Conservation (phyloP, 164 flowering plant species). For the Stephania yunnanensis region DNA sequence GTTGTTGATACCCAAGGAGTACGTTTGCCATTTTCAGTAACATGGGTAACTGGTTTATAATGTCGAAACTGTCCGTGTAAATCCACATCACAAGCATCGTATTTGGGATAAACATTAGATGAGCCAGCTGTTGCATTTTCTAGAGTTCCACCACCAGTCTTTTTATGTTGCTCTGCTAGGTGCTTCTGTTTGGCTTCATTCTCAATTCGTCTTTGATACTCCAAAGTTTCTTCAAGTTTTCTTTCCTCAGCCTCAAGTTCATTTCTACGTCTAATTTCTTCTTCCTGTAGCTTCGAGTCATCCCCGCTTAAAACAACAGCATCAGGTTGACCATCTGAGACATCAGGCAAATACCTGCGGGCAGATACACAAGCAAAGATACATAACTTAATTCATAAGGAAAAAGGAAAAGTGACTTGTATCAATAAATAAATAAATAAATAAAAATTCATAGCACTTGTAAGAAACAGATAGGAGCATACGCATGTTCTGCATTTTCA, state of each 20-base stretch:
- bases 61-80: slow-evolving; percentile 16
- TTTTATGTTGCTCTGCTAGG: slow-evolving; percentile 78
- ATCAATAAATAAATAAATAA: not conserved
- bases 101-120: slow-evolving; percentile 13
- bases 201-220: slow-evolving; percentile 85
- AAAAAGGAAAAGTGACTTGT: not conserved
- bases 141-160: slow-evolving; percentile 20
- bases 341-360: slow-evolving; percentile 40
- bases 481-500: slow-evolving; percentile 42
- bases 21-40: slow-evolving; percentile 8
- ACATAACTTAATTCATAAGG: not conserved
- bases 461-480: slow-evolving; percentile 20
- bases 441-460: not conserved
- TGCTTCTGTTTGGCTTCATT: slow-evolving; percentile 89
- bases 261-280: slow-evolving; percentile 60
- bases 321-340: slow-evolving; percentile 40
- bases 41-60: slow-evolving; percentile 21
- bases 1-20: slow-evolving; percentile 8
- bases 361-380: slow-evolving; percentile 15
- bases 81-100: slow-evolving; percentile 13
- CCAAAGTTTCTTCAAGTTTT: slow-evolving; percentile 90
- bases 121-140: slow-evolving; percentile 25
- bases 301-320: slow-evolving; percentile 29
- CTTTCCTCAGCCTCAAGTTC: slow-evolving; percentile 96
- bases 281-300: slow-evolving; percentile 45